Conservation (phyloP, 768 basidiomycete species). For the Pleurotus sapidus region DNA sequence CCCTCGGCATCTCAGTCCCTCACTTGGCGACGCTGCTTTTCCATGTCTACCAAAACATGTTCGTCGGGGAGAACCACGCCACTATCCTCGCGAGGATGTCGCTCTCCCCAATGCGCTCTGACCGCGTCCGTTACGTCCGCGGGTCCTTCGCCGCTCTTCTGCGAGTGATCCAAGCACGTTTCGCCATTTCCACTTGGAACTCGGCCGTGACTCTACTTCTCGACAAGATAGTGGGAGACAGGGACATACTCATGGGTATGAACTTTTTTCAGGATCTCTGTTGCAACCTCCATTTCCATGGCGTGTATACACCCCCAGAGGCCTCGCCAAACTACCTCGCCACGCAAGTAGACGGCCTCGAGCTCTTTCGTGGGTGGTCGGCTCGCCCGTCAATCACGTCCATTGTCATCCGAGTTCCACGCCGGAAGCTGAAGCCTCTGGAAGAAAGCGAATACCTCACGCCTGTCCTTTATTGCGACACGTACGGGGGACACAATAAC, state of each 20-base stretch:
- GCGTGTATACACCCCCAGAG: conserved; percentile 19
- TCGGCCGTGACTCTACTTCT: conserved; percentile 27
- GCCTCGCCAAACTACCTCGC: not conserved
- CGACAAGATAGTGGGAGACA: conserved; percentile 17
- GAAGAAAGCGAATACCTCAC: conserved; percentile 20
- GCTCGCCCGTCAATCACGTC: conserved; percentile 34
- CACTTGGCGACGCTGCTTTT: conserved; percentile 35
- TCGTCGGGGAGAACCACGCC: conserved; percentile 28
- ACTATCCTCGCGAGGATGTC: conserved; percentile 8
- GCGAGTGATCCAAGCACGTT: conserved; percentile 18
- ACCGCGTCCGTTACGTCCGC: conserved; percentile 27
- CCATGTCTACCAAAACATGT: conserved; percentile 36
- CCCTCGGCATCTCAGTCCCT: conserved; percentile 12
- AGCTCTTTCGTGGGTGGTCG: conserved; percentile 29
- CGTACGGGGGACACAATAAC: conserved; percentile 13
- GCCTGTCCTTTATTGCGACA: conserved; percentile 21
- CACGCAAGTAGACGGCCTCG: not conserved
- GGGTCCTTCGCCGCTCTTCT: conserved; percentile 29
- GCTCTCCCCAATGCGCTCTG: conserved; percentile 2
- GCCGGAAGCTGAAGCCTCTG: conserved; percentile 22
- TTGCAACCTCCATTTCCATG: conserved; percentile 30
- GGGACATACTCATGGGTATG: conserved; percentile 22
- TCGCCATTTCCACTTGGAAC: conserved; percentile 20
- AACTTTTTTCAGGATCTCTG: conserved; percentile 36
- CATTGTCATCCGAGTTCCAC: conserved; percentile 33